Conservation (phyloP, 2,329 filamentous ascomycete genomes). For the Cladosporium sp. region DNA sequence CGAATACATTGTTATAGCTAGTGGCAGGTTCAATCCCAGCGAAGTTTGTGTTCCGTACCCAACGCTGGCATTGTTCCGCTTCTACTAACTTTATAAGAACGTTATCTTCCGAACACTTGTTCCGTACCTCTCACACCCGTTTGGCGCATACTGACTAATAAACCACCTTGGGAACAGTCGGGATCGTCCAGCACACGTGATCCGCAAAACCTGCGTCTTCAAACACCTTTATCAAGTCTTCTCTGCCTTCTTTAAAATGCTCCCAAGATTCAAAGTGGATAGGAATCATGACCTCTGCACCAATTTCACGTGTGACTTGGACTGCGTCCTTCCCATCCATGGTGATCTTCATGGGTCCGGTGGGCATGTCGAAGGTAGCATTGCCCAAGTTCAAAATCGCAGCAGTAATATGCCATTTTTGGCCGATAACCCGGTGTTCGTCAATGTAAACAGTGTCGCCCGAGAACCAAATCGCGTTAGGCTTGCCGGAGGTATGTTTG, state of each 20-base stretch:
- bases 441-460: conserved; percentile 52
- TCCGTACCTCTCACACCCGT: too few species aligned
- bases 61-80: too few species aligned
- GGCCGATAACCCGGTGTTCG: conserved; percentile 28
- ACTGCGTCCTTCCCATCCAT: conserved; percentile 1
- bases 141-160: too few species aligned
- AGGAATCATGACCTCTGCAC: not conserved
- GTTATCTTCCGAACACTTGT: too few species aligned
- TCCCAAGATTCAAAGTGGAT: conserved; percentile 12
- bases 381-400: not conserved
- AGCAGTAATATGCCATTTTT: not conserved
- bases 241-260: not conserved
- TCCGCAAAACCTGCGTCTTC: not conserved
- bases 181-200: not conserved
- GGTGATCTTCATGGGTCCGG: not conserved
- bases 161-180: too few species aligned
- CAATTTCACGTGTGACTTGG: not conserved
- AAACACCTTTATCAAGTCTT: not conserved
- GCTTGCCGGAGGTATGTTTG: conserved; percentile 34
- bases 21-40: too few species aligned
- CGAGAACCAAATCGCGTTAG: conserved; percentile 52
- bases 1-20: too few species aligned
- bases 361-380: not conserved
- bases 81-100: too few species aligned
- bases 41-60: too few species aligned